phyloP scores from a whole-genome alignment of 495 filamentous ascomycete species.

The Lasiosphaeria miniovina region DNA sequence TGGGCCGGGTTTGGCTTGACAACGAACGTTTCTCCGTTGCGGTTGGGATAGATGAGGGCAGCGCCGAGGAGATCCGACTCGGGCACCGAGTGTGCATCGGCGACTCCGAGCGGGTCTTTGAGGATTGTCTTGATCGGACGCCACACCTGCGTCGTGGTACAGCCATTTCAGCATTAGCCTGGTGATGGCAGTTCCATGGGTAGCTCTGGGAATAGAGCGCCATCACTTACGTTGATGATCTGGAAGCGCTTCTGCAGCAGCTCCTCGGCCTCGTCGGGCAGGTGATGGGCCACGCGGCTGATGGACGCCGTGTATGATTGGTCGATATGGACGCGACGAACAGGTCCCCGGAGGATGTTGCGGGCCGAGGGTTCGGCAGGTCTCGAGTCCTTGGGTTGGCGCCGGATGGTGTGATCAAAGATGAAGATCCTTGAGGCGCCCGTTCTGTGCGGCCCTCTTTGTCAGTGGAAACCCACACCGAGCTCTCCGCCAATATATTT shows the following conservation, averaged over 20 bases:
- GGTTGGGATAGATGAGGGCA: slow-evolving; percentile 69
- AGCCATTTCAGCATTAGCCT: too few relatives aligned
- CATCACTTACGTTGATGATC: slow-evolving; percentile 60
- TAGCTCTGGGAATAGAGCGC: too few relatives aligned
- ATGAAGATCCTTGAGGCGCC: slow-evolving; percentile 65
- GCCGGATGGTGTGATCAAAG: slow-evolving; percentile 76
- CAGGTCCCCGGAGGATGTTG: slow-evolving; percentile 52
- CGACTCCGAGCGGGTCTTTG: slow-evolving; percentile 61
- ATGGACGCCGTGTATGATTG: slow-evolving; percentile 61
- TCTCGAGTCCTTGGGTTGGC: slow-evolving; percentile 31
- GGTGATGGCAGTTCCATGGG: too few relatives aligned
- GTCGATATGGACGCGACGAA: slow-evolving; percentile 68
- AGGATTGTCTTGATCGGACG: slow-evolving; percentile 64
- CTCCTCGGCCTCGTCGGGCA: slow-evolving; percentile 59
- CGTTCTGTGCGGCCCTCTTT: slow-evolving; percentile 44
- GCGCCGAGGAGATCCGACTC: slow-evolving; percentile 67
- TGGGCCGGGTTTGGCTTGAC: slow-evolving; percentile 58
- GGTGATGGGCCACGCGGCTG: slow-evolving; percentile 56
- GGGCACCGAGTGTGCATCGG: slow-evolving; percentile 56
- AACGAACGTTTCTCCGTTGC: slow-evolving; percentile 68
- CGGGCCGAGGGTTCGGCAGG: neutral
- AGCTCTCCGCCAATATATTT: too few relatives aligned
- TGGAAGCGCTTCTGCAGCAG: slow-evolving; percentile 64
- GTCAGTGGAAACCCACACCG: slow-evolving; percentile 2
- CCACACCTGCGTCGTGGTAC: slow-evolving; percentile 46